Evolutionary conservation across 2,329 filamentous ascomycete species (phyloP).

Genomic region (Rhynchosporium secalis): DNA sequence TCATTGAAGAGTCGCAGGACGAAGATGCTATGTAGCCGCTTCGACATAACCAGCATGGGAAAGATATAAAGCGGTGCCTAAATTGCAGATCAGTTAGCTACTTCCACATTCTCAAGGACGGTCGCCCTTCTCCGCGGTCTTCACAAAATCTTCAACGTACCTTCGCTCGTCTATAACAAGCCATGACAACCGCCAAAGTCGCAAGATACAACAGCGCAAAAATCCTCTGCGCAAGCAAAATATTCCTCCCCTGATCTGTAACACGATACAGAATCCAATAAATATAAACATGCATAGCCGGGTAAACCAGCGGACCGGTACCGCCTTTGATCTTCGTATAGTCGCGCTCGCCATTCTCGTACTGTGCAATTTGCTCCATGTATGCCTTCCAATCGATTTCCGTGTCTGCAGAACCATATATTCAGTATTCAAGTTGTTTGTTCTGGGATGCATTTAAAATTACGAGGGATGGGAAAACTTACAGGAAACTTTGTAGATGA

Average conservation of each 20-base stretch:
- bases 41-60: conserved; percentile 82
- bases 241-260: conserved; percentile 74
- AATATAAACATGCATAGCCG: conserved; percentile 88
- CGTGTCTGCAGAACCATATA: conserved; percentile 61
- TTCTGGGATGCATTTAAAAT: neutral
- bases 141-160: conserved; percentile 44
- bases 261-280: conserved; percentile 78
- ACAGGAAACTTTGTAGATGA: conserved; percentile 38
- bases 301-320: conserved; percentile 93
- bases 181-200: conserved; percentile 74
- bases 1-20: conserved; percentile 95
- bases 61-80: conserved; percentile 85
- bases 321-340: conserved; percentile 83
- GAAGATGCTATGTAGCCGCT: conserved; percentile 91
- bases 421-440: neutral
- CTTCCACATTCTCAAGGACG: neutral
- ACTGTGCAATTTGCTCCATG: conserved; percentile 88
- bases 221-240: conserved; percentile 77
- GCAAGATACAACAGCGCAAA: conserved; percentile 79
- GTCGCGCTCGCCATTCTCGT: conserved; percentile 80
- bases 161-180: conserved; percentile 75
- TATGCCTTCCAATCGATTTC: conserved; percentile 98
- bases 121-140: neutral
- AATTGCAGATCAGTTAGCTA: conserved; percentile 16
- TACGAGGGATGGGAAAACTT: conserved; percentile 10